Percentiles rank a stretch among this genome's conserved stretches.
Evolutionary conservation across 2,329 filamentous ascomycete species (phyloP).

Genomic region (Neonectria ditissima): DNA sequence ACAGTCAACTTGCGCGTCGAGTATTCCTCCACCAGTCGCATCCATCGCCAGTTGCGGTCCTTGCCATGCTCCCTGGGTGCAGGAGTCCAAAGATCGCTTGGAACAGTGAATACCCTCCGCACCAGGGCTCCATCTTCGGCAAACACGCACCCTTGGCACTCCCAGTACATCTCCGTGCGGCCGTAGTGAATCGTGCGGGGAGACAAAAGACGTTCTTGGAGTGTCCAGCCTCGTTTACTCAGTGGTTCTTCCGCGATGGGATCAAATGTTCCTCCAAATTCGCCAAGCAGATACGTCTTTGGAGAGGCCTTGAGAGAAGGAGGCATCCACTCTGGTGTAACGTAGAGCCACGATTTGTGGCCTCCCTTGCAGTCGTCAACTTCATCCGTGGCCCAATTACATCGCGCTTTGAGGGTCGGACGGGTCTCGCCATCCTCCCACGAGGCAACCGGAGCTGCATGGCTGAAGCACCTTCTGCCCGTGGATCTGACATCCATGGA

Average conservation of each 20-base stretch:
- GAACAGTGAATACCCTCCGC: neutral
- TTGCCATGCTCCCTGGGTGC: neutral
- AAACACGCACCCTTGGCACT: constrained; percentile 27
- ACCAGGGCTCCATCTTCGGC: neutral
- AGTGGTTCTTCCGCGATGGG: constrained; percentile 30
- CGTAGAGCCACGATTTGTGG: neutral
- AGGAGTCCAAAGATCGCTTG: neutral
- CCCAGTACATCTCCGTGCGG: constrained; percentile 28
- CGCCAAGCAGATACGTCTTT: neutral
- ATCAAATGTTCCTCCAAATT: constrained; percentile 6
- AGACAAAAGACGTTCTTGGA: constrained; percentile 35
- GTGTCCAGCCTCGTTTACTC: constrained; percentile 27
- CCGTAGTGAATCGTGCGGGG: constrained; percentile 28
- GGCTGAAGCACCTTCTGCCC: constrained; percentile 16
- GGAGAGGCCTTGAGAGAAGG: neutral
- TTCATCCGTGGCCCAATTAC: neutral
- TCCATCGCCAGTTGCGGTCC: neutral
- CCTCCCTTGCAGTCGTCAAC: neutral
- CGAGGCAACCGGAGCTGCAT: neutral
- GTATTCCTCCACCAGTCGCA: neutral
- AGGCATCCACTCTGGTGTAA: neutral
- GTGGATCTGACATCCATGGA: constrained; percentile 17
- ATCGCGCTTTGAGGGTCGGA: neutral
- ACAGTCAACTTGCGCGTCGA: neutral
- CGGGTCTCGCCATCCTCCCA: neutral